phyloP scores from a whole-genome alignment of 176 grass and related monocot species.

The Oryza meridionalis region DNA sequence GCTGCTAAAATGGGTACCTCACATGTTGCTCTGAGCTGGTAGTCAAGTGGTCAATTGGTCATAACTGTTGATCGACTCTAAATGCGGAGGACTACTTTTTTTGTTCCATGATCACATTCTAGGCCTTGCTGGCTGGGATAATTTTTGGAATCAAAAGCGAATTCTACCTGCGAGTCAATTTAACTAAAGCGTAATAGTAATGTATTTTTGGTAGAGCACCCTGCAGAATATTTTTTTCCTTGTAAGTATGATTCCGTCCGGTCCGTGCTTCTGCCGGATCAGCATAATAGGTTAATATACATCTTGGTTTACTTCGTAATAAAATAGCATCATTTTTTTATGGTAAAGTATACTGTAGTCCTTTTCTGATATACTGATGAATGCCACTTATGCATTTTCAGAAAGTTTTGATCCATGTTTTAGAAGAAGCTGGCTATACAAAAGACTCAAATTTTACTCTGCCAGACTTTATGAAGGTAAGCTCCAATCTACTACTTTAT shows the following conservation, averaged over 20 bases:
- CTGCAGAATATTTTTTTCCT: neutral
- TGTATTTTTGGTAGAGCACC: neutral
- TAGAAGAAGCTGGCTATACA: constrained; percentile 83
- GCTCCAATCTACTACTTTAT: neutral
- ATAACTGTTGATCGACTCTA: constrained; percentile 4
- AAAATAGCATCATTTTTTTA: neutral
- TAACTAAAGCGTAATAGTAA: neutral
- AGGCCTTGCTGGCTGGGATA: neutral
- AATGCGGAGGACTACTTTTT: neutral
- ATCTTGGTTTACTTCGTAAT: neutral
- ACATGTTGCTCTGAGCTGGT: neutral
- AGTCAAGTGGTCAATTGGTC: neutral
- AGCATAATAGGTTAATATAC: neutral
- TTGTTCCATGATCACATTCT: neutral
- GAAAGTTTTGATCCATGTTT: constrained; percentile 75
- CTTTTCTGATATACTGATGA: constrained; percentile 7
- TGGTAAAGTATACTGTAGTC: neutral
- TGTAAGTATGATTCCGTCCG: neutral
- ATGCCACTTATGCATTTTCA: constrained; percentile 31
- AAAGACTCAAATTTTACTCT: constrained; percentile 63
- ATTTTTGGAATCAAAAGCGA: neutral
- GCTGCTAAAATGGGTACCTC: neutral
- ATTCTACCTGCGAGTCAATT: neutral
- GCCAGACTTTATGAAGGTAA: constrained; percentile 84
- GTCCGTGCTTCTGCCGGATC: neutral